Evolutionary conservation across 345 rosid genomes (phyloP).

Genomic region (Orychophragmus violaceus): DNA sequence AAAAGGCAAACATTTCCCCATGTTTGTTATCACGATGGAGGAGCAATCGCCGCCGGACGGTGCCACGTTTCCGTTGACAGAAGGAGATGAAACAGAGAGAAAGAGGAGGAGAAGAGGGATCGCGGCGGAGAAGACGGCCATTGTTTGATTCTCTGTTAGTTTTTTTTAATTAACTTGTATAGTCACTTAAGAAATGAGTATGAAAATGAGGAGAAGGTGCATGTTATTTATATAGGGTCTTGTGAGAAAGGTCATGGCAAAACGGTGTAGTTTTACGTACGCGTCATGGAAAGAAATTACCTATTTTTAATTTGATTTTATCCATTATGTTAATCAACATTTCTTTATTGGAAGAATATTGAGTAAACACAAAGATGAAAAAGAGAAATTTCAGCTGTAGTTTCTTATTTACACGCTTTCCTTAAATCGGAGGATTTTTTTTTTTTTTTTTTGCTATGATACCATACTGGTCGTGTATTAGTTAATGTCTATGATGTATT

Average conservation of each 20-base stretch:
- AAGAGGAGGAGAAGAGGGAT: not conserved
- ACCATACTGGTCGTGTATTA: no score
- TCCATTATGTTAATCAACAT: not conserved
- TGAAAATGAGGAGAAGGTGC: not conserved
- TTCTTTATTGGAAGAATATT: no score
- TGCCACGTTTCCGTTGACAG: not conserved
- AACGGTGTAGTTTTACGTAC: not conserved
- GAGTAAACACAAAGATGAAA: no score
- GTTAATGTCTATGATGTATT: no score
- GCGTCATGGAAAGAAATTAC: not conserved
- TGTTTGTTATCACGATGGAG: not conserved
- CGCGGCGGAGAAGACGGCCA: conserved; percentile 12
- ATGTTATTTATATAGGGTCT: not conserved
- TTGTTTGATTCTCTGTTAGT: not conserved
- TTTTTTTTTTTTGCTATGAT: no score
- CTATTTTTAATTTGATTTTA: not conserved
- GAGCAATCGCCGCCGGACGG: not conserved
- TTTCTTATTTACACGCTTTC: no score
- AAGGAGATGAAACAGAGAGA: not conserved
- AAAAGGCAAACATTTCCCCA: conserved; percentile 15
- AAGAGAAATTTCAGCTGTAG: no score
- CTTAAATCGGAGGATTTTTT: no score
- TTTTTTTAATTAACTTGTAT: not conserved
- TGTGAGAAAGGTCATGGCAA: no score
- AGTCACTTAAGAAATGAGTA: not conserved